Percentiles rank a stretch among this genome's conserved stretches.
phyloP scores from a whole-genome alignment of 2,329 filamentous ascomycete genomes.

The Phaeoacremonium minimum region DNA sequence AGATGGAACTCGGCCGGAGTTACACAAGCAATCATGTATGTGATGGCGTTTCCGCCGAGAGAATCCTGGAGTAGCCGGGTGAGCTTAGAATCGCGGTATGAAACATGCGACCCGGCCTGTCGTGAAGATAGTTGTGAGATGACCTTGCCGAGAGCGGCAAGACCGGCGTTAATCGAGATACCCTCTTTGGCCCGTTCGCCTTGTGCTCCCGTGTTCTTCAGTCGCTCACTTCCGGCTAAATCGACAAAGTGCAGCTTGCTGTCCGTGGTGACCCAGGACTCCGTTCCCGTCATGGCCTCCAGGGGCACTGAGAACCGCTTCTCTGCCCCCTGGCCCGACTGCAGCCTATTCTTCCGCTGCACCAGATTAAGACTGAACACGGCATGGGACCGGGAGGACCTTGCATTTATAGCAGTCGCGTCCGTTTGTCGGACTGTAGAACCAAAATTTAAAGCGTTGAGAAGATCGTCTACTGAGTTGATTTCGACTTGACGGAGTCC shows the following conservation, averaged over 20 bases:
- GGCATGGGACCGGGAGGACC: slow-evolving; percentile 94
- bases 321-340: slow-evolving; percentile 54
- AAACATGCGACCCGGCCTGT: slow-evolving; percentile 83
- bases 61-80: slow-evolving; percentile 95
- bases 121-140: slow-evolving; percentile 96
- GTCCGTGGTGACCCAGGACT: slow-evolving; percentile 77
- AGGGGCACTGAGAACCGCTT: slow-evolving; percentile 85
- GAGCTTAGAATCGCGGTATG: slow-evolving; percentile 95
- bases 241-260: slow-evolving; percentile 99
- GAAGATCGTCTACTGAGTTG: slow-evolving; percentile 85
- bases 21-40: slow-evolving; percentile 99
- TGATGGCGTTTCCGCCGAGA: slow-evolving; percentile 92
- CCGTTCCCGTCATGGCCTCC: slow-evolving; percentile 69
- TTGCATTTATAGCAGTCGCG: slow-evolving; percentile 93
- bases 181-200: slow-evolving; percentile 93
- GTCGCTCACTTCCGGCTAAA: slow-evolving; percentile 88
- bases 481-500: slow-evolving; percentile 85
- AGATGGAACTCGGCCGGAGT: slow-evolving; percentile 96
- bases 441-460: slow-evolving; percentile 85
- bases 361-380: slow-evolving; percentile 94
- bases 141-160: slow-evolving; percentile 93
- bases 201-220: slow-evolving; percentile 96
- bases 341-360: slow-evolving; percentile 67
- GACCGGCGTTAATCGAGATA: slow-evolving; percentile 95
- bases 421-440: slow-evolving; percentile 95